phyloP scores from a whole-genome alignment of 805 yeast species.

The Candida ficus region DNA sequence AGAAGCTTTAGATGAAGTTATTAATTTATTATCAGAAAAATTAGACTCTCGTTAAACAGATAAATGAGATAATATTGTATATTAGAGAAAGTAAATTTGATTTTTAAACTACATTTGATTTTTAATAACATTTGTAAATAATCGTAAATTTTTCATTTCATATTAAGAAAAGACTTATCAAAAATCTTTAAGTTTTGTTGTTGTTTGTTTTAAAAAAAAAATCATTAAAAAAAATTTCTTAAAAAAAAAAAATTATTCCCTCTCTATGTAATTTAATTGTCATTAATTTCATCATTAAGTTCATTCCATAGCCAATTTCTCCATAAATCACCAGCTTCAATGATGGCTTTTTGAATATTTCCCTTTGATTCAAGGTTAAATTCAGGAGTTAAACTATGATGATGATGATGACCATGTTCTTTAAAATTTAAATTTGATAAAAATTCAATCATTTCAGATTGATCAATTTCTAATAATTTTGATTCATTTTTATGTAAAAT shows the following conservation, averaged over 20 bases:
- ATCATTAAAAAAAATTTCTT: neutral
- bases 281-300: constrained; percentile 37
- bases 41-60: no score
- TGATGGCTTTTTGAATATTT: constrained; percentile 63
- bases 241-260: neutral
- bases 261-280: constrained; percentile 2
- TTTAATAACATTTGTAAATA: no score
- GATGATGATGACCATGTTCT: neutral
- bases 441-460: constrained; percentile 79
- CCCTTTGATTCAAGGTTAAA: constrained; percentile 1
- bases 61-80: no score
- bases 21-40: constrained; percentile 2
- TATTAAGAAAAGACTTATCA: no score
- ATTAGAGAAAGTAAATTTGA: no score
- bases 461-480: constrained; percentile 80
- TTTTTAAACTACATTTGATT: no score
- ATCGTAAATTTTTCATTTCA: no score
- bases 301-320: constrained; percentile 72
- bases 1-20: constrained; percentile 29
- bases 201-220: neutral
- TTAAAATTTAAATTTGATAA: constrained; percentile 39
- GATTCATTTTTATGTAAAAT: constrained; percentile 75
- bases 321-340: constrained; percentile 86
- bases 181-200: no score
- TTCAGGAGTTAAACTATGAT: constrained; percentile 3